Evolutionary conservation across 257 asterid genomes (phyloP), one percentile per base, ranked within the genome.

Genomic region (Solanum rostratum): DNA sequence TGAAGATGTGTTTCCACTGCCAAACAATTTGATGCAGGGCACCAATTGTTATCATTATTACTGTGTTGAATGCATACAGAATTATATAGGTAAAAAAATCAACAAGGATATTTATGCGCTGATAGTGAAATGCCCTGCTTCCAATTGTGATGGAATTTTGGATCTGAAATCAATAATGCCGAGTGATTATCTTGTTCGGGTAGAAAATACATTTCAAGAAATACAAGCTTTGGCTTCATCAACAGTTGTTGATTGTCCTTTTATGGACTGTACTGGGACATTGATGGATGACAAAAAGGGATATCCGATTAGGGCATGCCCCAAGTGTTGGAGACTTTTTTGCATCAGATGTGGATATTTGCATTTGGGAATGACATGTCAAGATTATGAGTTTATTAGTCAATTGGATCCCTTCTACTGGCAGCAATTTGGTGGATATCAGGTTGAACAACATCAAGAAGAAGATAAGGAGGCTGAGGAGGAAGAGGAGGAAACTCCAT

Each of bases 331-430:
- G 82, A 37, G 16, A 19, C 1, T 85, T 14, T 81, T 81, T 1
- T 85, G 88, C 16, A 43, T 54, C 14, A 27, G 2, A 0, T 85
- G 88, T 33, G 29, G 50, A 57, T 11, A 27, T 15, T 81, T 83
- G 53, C 85, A 81, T 71, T n/a, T 71, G 69, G 88, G 83, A 68
- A 55, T 85, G 65, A 53, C 52, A 10, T 85, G 85, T 29, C 49
- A 66, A 1, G 43, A 3, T 8, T 66, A 33, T 29, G 12, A 29
- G 10, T 29, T 13, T 27, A 29, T 6, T 27, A 16, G 24, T 24
- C 24, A 33, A 33, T 3, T 18, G 7, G 18, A 33, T 7, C 8
- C 9, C 3, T 10, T 8, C 22, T 6, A 14, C 13, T 30, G 74
- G 45, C 1, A 24, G 7, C 45, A 24, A 30, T 7, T 16, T 66